Percentiles rank a stretch among this genome's conserved stretches.
phyloP scores from a whole-genome alignment of 345 rosid species.

The Trapa bicornis region DNA sequence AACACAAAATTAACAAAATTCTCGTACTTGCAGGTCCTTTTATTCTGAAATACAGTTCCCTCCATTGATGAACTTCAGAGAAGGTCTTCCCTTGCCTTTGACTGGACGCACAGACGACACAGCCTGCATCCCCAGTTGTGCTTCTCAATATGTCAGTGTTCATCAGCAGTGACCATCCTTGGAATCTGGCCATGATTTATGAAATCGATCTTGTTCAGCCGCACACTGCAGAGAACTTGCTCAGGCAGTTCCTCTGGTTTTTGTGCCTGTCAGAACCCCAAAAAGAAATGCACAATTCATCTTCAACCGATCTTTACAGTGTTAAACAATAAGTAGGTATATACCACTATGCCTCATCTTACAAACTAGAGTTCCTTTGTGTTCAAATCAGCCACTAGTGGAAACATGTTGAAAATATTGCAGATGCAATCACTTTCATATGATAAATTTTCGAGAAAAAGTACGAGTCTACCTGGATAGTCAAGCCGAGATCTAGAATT shows the following conservation, averaged over 20 bases:
- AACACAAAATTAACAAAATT: not conserved
- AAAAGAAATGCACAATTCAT: not conserved
- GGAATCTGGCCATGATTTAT: conserved; percentile 64
- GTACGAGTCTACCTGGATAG: conserved; percentile 52
- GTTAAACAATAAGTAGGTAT: too few species aligned
- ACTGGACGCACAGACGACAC: not conserved
- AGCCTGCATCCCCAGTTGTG: not conserved
- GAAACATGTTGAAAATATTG: not conserved
- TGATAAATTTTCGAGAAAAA: not conserved
- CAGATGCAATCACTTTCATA: not conserved
- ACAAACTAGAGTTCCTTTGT: too few species aligned
- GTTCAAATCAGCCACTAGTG: not conserved
- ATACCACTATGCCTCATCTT: too few species aligned
- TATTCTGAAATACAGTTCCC: not conserved
- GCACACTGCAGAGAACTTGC: conserved; percentile 59
- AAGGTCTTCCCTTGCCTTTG: not conserved
- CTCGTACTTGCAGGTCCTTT: not conserved
- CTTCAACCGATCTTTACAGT: not conserved
- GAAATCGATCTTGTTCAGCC: conserved; percentile 60
- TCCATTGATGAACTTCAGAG: not conserved
- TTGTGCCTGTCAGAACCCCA: conserved; percentile 42
- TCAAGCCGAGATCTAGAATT: conserved; percentile 53
- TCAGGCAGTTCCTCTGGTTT: conserved; percentile 80
- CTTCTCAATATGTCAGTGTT: conserved; percentile 10
- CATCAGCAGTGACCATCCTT: conserved; percentile 31